Evolutionary conservation across 2,329 filamentous ascomycete species (phyloP), one percentile per base, ranked within the genome.

Genomic region (Neopestalotiopsis clavispora): DNA sequence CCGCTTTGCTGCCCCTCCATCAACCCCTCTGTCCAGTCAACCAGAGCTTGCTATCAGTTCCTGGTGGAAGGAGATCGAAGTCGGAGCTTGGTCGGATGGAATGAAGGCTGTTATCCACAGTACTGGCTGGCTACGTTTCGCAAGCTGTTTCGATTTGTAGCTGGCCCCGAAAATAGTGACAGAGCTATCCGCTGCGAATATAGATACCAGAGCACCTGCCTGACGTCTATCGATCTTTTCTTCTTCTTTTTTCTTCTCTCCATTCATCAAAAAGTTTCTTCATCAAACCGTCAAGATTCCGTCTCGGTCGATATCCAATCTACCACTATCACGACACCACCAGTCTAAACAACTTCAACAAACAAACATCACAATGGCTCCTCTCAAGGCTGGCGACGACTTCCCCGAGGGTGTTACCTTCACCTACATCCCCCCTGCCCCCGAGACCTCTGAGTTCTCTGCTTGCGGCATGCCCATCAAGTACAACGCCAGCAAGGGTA

Each of bases 361-460:
- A 28, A 28, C 23, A 28, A 28, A 32, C 20, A 66, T 59, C 65
- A 82, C 71, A 69, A 87, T 88, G 86, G 58, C 58, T 61, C 76
- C 91, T 84, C 88, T 96, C 82, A 91, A 95, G 81, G 87, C 88
- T 79, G 95, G 95, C 79, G 94, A 97, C 81, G 85, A 85, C 80
- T 95, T 98, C 87, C 95, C 95, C 75, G 84, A 90, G 75, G 92
- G 88, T 75, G 91, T 97, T 71, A 86, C 86, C 81, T 98, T 98
- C 87, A 92, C 90, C 76, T 96, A 95, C 87, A 89, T 96, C 74
- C 92, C 93, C 71, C 94, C 93, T 81, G 87, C 89, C 17, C 84
- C 87, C 69, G 93, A 95, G 76, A 87, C 85, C 65, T 84, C 87
- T 72, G 86, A 88, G 73, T 88, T 97, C 75, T 93, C 89, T 66